Percentiles rank a stretch among this genome's conserved stretches.
phyloP scores from a whole-genome alignment of 1,139 yeast species.

The Yamadazyma diospyri region DNA sequence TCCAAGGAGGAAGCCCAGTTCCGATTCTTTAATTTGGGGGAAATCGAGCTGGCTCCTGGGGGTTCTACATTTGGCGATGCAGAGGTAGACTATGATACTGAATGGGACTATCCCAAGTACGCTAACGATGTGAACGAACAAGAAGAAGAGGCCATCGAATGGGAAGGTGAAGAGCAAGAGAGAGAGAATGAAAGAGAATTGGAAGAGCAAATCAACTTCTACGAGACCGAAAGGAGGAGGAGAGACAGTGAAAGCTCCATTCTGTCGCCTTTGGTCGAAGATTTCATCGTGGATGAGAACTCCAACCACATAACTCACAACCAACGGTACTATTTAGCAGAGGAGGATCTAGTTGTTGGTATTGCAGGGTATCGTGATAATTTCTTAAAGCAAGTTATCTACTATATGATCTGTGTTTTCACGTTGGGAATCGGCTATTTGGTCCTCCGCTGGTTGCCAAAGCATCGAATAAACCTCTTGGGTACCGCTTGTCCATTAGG shows the following conservation, averaged over 20 bases:
- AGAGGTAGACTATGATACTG: conserved; percentile 60
- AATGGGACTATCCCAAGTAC: conserved; percentile 52
- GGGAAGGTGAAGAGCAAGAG: conserved; percentile 4
- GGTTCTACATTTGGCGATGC: conserved; percentile 71
- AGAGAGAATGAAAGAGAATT: conserved; percentile 5
- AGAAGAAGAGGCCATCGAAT: conserved; percentile 5
- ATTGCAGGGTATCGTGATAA: conserved; percentile 82
- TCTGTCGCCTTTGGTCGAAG: conserved; percentile 17
- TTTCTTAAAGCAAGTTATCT: conserved; percentile 40
- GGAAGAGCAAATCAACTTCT: conserved; percentile 14
- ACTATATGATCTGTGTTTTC: conserved; percentile 50
- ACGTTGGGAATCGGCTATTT: conserved; percentile 75
- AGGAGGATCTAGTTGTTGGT: conserved; percentile 90
- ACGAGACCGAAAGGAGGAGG: conserved; percentile 40
- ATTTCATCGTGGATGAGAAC: conserved; percentile 25
- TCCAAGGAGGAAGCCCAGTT: conserved; percentile 47
- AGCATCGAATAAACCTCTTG: conserved; percentile 61
- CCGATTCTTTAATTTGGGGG: conserved; percentile 77
- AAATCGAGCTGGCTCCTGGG: conserved; percentile 84
- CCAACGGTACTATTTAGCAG: conserved; percentile 89
- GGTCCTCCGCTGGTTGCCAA: conserved; percentile 81
- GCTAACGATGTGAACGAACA: conserved; percentile 22
- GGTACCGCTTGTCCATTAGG: conserved; percentile 72
- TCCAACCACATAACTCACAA: conserved; percentile 43
- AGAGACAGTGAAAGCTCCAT: conserved; percentile 26